Evolutionary conservation across 306 rosid species (phyloP), one percentile per base, ranked within the genome.

Genomic region (Aeschynomene evenia): DNA sequence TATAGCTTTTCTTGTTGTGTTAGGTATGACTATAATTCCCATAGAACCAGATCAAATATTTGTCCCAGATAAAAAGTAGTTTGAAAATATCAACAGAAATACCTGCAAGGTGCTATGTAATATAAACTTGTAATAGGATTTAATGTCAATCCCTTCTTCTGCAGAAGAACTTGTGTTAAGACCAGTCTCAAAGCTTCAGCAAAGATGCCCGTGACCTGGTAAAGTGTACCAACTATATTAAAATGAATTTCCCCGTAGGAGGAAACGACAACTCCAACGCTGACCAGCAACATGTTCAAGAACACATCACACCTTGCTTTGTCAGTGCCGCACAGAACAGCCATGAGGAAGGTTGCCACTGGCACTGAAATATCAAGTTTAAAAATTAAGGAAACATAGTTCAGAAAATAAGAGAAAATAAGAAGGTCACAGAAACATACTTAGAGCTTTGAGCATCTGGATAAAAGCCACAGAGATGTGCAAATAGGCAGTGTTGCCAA

Each of bases 41-140:
- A 54, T 50, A 12, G 2, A 18, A 37, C 57, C 68, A 16, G 18
- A 13, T 24, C 3, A 34, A 50, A 14, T 64, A 21, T 9, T 21
- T 9, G 40, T 29, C 63, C 9, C 22, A 9, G 28, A 72, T 54
- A 70, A 62, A 61, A 75, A 66, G 40, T 77, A 39, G 23, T 2
- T 4, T 29, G 8, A 50, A n/a, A 34, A 23, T 29, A 51, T 71
- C 57, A 67, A 58, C 23, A 37, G 20, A 75, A 23, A 39, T 82
- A 89, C 96, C 97, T 91, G 97, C 97, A 91, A 2, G 95, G 97
- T 59, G 97, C 97, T 72, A 91, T 91, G 77, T 91, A 91, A 70
- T 88, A 91, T 73, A 91, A 83, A 74, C 92, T 91, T 73, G 95
- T 91, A 75, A 91, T 68, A 3, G 95, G 97, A 78, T 91, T 91